A percentile compares a stretch with the other conserved stretches of the same genome.
These are phyloP conservation scores for Xylaria sp. DNA, from an alignment of 2,329 filamentous ascomycete species.

Conservation along the genomic window DNA sequence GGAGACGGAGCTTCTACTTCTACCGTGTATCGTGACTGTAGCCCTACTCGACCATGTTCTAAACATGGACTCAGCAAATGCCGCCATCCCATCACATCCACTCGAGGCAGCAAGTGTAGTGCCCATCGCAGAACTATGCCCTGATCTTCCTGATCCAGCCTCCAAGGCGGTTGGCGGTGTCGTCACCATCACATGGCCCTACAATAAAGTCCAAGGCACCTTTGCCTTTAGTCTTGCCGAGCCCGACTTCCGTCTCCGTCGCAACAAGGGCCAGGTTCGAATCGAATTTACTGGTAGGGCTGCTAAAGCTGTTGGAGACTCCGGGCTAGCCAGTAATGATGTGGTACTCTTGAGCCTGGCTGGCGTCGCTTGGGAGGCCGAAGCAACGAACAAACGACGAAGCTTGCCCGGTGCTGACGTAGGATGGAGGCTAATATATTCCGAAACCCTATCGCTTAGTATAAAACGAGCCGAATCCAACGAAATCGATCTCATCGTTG, in stretches of 20 bases:
- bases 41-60: slow-evolving; percentile 32
- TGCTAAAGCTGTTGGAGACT: slow-evolving; percentile 71
- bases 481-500: slow-evolving; percentile 55
- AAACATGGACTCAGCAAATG: slow-evolving; percentile 33
- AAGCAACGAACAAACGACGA: slow-evolving; percentile 51
- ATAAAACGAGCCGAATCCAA: slow-evolving; percentile 54
- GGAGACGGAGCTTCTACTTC: slow-evolving; percentile 8
- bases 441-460: slow-evolving; percentile 51
- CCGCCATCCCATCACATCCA: slow-evolving; percentile 24
- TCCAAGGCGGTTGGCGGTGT: slow-evolving; percentile 66
- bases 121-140: slow-evolving; percentile 61
- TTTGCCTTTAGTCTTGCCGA: slow-evolving; percentile 84
- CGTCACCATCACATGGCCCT: slow-evolving; percentile 90
- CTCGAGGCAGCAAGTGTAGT: slow-evolving; percentile 45
- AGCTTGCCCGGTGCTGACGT: slow-evolving; percentile 56
- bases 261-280: slow-evolving; percentile 78
- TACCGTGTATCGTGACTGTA: slow-evolving; percentile 4
- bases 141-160: slow-evolving; percentile 50
- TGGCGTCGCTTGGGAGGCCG: slow-evolving; percentile 69
- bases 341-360: slow-evolving; percentile 71
- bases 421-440: slow-evolving; percentile 65
- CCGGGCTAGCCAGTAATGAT: slow-evolving; percentile 78
- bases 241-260: slow-evolving; percentile 80
- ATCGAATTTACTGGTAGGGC: slow-evolving; percentile 74
- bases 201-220: slow-evolving; percentile 75